Evolutionary conservation across 2,329 filamentous ascomycete genomes (phyloP), one percentile per base, ranked within the genome.

Genomic region (Penicillium sp.): DNA sequence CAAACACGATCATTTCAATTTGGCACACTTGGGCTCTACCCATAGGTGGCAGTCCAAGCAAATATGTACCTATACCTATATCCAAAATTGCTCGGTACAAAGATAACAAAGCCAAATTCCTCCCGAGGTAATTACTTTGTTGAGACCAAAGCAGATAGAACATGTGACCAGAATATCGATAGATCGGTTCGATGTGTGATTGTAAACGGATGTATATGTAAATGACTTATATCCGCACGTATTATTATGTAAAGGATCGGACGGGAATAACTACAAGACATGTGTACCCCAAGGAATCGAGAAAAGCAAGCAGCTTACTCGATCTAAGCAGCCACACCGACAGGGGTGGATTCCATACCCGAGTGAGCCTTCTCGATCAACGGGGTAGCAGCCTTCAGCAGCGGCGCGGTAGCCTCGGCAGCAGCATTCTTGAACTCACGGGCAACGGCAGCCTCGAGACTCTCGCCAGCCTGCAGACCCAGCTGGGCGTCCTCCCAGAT

Each of bases 401-500:
- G 48, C 28, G 53, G 48, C 18, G 52, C 33, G 35, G 58, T 36
- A 22, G 53, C 45, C 44, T 53, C 44, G 13, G 57, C 49, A 16
- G 49, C 53, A 11, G 56, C 58, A 14, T 52, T 52, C 27, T 54
- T 52, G 38, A 72, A 61, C 50, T 72, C 69, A 27, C 70, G 65
- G 63, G 78, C 75, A 19, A 82, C 69, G 12, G 79, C 72, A 66
- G 86, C 81, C 65, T 80, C 75, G 42, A 82, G 76, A 12, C 81
- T 76, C 63, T 88, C 77, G 51, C 83, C 80, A 40, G 61, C 50
- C 28, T 49, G 46, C 40, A 95, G 79, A 34, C 86, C 88, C 48
- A 99, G 82, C 78, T 99, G 93, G 62, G 80, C 77, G 63, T 96
- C 84, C 2, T 88, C 93, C 93, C 93, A 99, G 34, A 99, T 84